Evolutionary conservation across 139 green algal genomes (phyloP).

Genomic region (Tetratostichococcus sp.): DNA sequence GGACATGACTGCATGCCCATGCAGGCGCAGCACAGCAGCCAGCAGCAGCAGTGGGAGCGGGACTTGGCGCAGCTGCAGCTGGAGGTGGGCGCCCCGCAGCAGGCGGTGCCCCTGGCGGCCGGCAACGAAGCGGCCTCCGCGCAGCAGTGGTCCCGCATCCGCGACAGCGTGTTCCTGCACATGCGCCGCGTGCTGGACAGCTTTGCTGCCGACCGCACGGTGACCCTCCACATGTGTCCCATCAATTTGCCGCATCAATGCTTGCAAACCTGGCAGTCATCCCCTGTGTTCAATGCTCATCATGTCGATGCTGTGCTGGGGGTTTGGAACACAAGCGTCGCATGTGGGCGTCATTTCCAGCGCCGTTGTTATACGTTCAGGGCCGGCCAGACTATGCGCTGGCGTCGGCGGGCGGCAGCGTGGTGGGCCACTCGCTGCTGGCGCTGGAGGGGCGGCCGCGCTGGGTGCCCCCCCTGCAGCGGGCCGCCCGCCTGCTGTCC

Average conservation of each 20-base stretch:
- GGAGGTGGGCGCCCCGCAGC: not conserved
- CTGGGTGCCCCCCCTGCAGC: not conserved
- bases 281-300: no score
- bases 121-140: not conserved
- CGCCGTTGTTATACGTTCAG: no score
- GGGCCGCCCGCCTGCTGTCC: not conserved
- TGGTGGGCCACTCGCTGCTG: slow-evolving; percentile 24
- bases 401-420: slow-evolving; percentile 9
- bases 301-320: no score
- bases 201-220: not conserved
- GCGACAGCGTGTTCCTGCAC: not conserved
- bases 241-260: not conserved
- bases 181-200: not conserved
- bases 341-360: no score
- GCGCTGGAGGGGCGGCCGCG: not conserved
- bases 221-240: not conserved
- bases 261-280: no score
- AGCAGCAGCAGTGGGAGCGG: not conserved
- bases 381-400: slow-evolving; percentile 30
- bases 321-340: no score
- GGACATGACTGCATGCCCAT: no score
- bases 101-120: not conserved
- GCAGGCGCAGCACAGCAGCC: not conserved
- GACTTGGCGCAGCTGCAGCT: not conserved
- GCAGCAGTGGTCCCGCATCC: slow-evolving; percentile 1